A percentile compares a stretch with the other conserved stretches of the same genome.
These are phyloP conservation scores for Pestalotiopsis sp. DNA, from an alignment of 2,329 filamentous ascomycete species.

Conservation along the genomic window DNA sequence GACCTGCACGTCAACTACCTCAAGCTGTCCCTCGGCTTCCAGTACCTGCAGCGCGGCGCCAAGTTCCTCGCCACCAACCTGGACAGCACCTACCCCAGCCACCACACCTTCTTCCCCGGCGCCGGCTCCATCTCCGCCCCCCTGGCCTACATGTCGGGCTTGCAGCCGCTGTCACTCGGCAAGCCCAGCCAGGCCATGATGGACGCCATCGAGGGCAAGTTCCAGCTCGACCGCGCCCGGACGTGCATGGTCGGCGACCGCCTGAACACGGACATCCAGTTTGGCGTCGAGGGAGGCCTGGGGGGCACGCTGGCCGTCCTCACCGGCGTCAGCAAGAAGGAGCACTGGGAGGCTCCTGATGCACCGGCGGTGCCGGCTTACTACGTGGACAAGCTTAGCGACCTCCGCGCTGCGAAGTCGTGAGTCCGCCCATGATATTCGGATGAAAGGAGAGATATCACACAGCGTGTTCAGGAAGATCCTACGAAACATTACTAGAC, in stretches of 20 bases:
- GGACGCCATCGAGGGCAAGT: conserved; percentile 97
- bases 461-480: background rate
- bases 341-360: conserved; percentile 74
- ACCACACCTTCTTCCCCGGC: conserved; percentile 84
- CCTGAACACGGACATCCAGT: conserved; percentile 93
- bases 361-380: conserved; percentile 74
- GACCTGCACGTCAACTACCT: conserved; percentile 97
- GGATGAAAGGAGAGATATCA: background rate
- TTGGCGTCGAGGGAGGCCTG: conserved; percentile 87
- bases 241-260: conserved; percentile 97
- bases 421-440: background rate
- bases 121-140: conserved; percentile 83
- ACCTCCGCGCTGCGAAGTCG: conserved; percentile 55
- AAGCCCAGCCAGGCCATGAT: conserved; percentile 99
- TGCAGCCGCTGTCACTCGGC: conserved; percentile 77
- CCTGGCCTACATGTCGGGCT: conserved; percentile 70
- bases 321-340: conserved; percentile 86
- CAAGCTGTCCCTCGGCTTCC: conserved; percentile 82
- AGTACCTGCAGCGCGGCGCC: conserved; percentile 83
- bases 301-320: conserved; percentile 90
- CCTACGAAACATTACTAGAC: background rate
- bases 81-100: conserved; percentile 85
- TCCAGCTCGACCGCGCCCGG: conserved; percentile 78
- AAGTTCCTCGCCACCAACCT: conserved; percentile 91
- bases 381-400: conserved; percentile 84